Conservation (phyloP, 768 basidiomycete species). For the Kwoniella sp. region DNA sequence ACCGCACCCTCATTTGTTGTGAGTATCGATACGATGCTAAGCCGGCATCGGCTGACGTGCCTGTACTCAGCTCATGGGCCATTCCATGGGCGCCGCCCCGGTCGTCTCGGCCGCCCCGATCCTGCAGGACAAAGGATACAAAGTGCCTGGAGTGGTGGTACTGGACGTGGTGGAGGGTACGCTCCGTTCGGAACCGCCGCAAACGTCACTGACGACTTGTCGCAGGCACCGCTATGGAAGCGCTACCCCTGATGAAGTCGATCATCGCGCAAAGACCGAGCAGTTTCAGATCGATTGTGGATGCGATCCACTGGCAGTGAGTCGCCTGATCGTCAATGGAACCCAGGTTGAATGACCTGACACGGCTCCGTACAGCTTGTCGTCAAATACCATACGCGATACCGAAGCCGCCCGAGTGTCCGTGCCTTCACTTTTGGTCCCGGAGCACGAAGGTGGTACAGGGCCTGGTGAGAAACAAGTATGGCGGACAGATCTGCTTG, state of each 20-base stretch:
- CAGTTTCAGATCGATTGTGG: conserved; percentile 75
- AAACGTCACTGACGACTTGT: background rate
- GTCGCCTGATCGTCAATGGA: conserved; percentile 39
- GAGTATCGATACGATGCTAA: conserved; percentile 40
- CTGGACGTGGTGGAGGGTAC: conserved; percentile 76
- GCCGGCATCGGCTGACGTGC: background rate
- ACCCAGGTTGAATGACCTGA: background rate
- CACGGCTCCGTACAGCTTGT: conserved; percentile 56
- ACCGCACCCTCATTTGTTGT: conserved; percentile 72
- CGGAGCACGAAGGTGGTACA: conserved; percentile 23
- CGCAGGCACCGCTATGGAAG: conserved; percentile 79
- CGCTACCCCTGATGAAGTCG: conserved; percentile 84
- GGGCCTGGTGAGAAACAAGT: conserved; percentile 53
- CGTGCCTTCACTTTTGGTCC: conserved; percentile 70
- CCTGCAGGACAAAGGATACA: conserved; percentile 65
- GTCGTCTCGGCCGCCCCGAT: conserved; percentile 65
- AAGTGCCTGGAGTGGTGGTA: conserved; percentile 72
- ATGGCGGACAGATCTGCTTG: conserved; percentile 80
- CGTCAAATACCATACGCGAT: conserved; percentile 78
- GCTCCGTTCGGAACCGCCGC: background rate
- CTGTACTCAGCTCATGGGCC: conserved; percentile 65
- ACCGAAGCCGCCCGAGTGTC: conserved; percentile 77
- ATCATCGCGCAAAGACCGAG: conserved; percentile 80
- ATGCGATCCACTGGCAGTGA: conserved; percentile 94
- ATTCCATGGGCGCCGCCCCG: conserved; percentile 95